Base-by-base conservation (phyloP, 1,139 yeast species). In the Candida albicans region DNA sequence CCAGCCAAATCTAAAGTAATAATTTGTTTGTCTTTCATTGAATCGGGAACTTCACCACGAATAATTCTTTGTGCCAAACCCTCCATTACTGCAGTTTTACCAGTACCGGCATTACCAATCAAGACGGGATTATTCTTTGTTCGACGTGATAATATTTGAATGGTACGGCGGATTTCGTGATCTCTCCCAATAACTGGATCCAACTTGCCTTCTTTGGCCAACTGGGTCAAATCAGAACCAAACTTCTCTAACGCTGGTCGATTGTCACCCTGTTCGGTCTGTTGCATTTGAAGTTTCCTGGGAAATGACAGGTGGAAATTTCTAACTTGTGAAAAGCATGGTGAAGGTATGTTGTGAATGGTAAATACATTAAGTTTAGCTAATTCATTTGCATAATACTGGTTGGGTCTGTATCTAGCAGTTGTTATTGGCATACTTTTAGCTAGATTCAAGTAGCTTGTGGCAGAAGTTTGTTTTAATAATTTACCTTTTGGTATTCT, bases 171-270 rank as follows among this genome's bases (percentile, higher is more conserved):
- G 46, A 93, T 93, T 59, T 93, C 99, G 52, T 90, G 96, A 57
- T 93, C 98, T 51, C 99, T 75, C 2, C 99, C 99, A 57, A 93
- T 93, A 26, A 93, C 98, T 0, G 99, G 98, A 59, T 93, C 99
- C 33, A 93, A 72, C 58, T 90, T 90, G 37, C 99, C 98, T 49
- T 87, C 88, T 52, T 77, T 75, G 1, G 99, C 99, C 52, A 91
- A 64, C 49, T 84, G 82, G 1, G 98, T 93, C 52, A 93, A 68
- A 62, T 93, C 93, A 0, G 87, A 79, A n/a, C 97, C 98, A 58
- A 68, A 89, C 57, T 85, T 84, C 55, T 90, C 91, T 50, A 93
- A 68, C 0, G 97, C 96, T 0, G 96, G 87, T 47, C 84, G 73
- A 38, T 81, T 77, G 22, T 77, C 80, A 37, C 67, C 65, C 39